Conservation (phyloP, 2,329 filamentous ascomycete species). For the Incumbomyces delicatus region DNA sequence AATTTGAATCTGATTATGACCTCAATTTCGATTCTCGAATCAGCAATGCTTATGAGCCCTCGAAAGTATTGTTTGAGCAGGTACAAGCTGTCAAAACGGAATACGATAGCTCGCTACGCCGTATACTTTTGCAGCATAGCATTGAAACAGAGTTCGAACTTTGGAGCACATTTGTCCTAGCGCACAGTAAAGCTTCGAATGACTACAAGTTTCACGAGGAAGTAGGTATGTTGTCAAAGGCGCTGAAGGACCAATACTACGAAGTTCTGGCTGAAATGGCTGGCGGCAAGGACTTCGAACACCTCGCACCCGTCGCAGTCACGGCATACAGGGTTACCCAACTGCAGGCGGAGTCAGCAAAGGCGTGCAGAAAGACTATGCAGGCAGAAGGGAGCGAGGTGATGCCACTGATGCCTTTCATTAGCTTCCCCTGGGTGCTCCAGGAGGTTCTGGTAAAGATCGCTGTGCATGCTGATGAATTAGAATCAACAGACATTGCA, state of each 20-base stretch:
- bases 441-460: slow-evolving; percentile 60
- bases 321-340: slow-evolving; percentile 83
- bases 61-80: slow-evolving; percentile 44
- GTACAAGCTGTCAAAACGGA: slow-evolving; percentile 60
- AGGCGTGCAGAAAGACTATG: slow-evolving; percentile 39
- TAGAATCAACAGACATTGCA: slow-evolving; percentile 28
- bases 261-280: slow-evolving; percentile 56
- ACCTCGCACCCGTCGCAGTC: slow-evolving; percentile 62
- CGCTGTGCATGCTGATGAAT: slow-evolving; percentile 38
- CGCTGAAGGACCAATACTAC: slow-evolving; percentile 60
- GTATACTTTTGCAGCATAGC: slow-evolving; percentile 76
- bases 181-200: slow-evolving; percentile 58
- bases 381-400: slow-evolving; percentile 9
- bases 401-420: slow-evolving; percentile 58
- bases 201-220: slow-evolving; percentile 86
- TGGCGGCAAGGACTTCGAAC: slow-evolving; percentile 48
- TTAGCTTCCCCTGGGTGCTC: slow-evolving; percentile 93
- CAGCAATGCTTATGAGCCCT: slow-evolving; percentile 50
- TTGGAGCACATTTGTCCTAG: slow-evolving; percentile 75
- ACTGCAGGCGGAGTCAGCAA: slow-evolving; percentile 54
- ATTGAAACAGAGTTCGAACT: slow-evolving; percentile 85
- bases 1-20: slow-evolving; percentile 65
- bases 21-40: slow-evolving; percentile 68
- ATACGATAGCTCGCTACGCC: slow-evolving; percentile 67
- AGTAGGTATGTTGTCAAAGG: slow-evolving; percentile 57